These are phyloP conservation scores for Coemansia sp. DNA, from an alignment of 192 early-diverging fungal species.

Conservation along the genomic window DNA sequence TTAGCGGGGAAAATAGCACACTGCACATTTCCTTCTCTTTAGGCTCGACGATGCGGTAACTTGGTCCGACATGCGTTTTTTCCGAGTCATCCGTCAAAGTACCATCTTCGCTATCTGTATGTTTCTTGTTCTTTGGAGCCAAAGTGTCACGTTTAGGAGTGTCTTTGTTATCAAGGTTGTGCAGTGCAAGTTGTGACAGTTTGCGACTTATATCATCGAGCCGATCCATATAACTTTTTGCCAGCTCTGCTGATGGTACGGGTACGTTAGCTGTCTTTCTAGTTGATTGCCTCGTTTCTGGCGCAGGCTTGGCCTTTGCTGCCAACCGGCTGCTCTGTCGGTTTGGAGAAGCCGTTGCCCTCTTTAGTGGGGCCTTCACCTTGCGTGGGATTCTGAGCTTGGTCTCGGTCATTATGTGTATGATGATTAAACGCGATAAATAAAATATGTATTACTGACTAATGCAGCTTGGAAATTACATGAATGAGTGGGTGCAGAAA, in stretches of 20 bases:
- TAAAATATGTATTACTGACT: neutral
- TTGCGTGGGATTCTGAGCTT: constrained; percentile 1
- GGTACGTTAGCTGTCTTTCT: neutral
- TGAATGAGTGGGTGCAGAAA: neutral
- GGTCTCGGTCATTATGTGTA: constrained; percentile 4
- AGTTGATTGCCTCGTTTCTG: neutral
- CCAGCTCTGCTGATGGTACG: neutral
- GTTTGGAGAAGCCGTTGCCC: constrained; percentile 5
- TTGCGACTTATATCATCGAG: constrained; percentile 26
- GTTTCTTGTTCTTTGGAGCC: neutral
- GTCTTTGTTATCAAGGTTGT: neutral
- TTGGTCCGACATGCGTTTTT: constrained; percentile 4
- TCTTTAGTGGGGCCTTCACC: constrained; percentile 10
- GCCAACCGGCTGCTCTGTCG: constrained; percentile 27
- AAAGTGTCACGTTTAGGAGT: neutral
- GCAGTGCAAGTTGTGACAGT: constrained; percentile 20
- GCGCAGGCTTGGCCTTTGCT: constrained; percentile 10
- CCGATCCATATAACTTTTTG: constrained; percentile 12
- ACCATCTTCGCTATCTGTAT: neutral
- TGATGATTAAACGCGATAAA: neutral
- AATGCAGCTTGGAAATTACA: neutral
- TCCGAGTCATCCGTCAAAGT: constrained; percentile 18
- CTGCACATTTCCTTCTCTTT: constrained; percentile 30
- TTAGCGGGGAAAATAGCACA: constrained; percentile 19
- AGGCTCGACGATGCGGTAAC: constrained; percentile 4